phyloP scores from a whole-genome alignment of 352 stramenopile species.

The Globisporangium parvum region DNA sequence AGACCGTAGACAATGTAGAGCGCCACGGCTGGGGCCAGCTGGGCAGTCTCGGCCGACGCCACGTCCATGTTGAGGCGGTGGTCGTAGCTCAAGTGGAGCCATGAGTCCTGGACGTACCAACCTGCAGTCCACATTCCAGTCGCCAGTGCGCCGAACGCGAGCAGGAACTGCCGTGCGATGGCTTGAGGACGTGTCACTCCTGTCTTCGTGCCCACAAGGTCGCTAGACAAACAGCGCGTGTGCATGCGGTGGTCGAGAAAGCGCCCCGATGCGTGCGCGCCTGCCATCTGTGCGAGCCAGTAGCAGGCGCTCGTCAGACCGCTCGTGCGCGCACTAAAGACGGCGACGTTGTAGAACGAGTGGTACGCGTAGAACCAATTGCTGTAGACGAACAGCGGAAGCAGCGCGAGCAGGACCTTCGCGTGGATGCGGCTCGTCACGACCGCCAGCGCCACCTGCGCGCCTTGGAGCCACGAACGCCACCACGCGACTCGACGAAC shows the following conservation, averaged over 20 bases:
- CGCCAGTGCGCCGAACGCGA: slow-evolving; percentile 15
- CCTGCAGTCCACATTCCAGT: slow-evolving; percentile 38
- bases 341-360: slow-evolving; percentile 37
- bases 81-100: slow-evolving; percentile 19
- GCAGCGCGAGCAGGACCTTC: slow-evolving; percentile 18
- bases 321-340: slow-evolving; percentile 37
- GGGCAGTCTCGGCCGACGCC: not conserved
- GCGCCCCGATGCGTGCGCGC: slow-evolving; percentile 20
- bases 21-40: slow-evolving; percentile 17
- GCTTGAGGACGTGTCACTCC: not conserved
- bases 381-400: slow-evolving; percentile 50
- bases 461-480: not conserved
- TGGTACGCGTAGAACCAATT: slow-evolving; percentile 74
- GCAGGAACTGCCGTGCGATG: slow-evolving; percentile 10
- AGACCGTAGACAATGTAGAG: slow-evolving; percentile 71
- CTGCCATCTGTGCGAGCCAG: slow-evolving; percentile 40
- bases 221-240: not conserved
- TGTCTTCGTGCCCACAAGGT: not conserved
- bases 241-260: slow-evolving; percentile 19
- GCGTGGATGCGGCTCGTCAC: not conserved
- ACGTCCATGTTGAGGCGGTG: slow-evolving; percentile 22
- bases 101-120: slow-evolving; percentile 16
- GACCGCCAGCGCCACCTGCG: not conserved
- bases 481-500: not conserved
- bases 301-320: slow-evolving; percentile 34